phyloP scores from a whole-genome alignment of 371 early-diverging fungal genomes.

The Lichtheimia ornata region DNA sequence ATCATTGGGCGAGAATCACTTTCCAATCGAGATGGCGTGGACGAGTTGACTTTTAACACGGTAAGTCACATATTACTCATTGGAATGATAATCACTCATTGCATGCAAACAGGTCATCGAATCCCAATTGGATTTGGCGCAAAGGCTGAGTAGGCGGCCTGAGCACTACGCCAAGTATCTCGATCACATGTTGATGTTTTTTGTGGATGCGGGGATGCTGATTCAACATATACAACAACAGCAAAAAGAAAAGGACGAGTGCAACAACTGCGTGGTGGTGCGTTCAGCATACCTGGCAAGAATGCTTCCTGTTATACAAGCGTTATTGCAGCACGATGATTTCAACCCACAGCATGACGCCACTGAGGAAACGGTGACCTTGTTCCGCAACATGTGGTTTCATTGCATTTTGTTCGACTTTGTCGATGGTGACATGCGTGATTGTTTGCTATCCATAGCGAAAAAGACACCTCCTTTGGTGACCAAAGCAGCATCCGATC shows the following conservation, averaged over 20 bases:
- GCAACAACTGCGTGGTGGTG: too few relatives aligned
- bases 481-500: conserved; percentile 71
- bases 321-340: conserved; percentile 57
- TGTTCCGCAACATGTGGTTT: conserved; percentile 91
- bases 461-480: conserved; percentile 85
- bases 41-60: conserved; percentile 44
- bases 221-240: conserved; percentile 39
- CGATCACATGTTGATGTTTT: conserved; percentile 55
- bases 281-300: not conserved
- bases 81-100: too few relatives aligned
- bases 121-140: conserved; percentile 52
- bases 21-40: conserved; percentile 19
- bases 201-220: conserved; percentile 71
- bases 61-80: conserved; percentile 34
- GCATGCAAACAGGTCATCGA: conserved; percentile 10
- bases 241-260: too few relatives aligned
- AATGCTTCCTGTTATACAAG: not conserved
- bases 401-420: conserved; percentile 80
- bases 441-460: conserved; percentile 71
- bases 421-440: conserved; percentile 72
- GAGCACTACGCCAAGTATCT: conserved; percentile 63
- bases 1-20: conserved; percentile 50
- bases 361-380: conserved; percentile 62
- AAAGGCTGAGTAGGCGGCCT: conserved; percentile 47
- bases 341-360: conserved; percentile 65